These are phyloP conservation scores for Arthroderma sp. DNA, from an alignment of 2,329 filamentous ascomycete species.

Conservation along the genomic window DNA sequence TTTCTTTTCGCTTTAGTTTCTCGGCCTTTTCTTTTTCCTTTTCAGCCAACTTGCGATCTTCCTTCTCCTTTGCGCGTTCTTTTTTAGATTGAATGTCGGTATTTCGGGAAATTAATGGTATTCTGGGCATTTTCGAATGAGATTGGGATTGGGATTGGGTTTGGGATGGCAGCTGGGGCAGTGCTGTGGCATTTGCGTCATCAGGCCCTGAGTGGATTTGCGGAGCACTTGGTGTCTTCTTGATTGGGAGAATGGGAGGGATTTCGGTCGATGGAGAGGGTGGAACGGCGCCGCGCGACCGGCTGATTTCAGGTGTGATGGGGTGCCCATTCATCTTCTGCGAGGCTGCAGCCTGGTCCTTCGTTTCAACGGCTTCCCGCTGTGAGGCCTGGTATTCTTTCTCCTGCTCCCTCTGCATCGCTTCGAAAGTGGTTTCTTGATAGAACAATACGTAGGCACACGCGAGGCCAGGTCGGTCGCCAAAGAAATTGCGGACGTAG, in stretches of 20 bases:
- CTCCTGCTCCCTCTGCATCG: slow-evolving; percentile 65
- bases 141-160: slow-evolving; percentile 10
- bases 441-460: slow-evolving; percentile 97
- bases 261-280: slow-evolving; percentile 24
- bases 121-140: slow-evolving; percentile 18
- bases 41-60: slow-evolving; percentile 40
- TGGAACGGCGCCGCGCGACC: slow-evolving; percentile 28
- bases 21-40: slow-evolving; percentile 42
- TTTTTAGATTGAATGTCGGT: slow-evolving; percentile 56
- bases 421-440: slow-evolving; percentile 69
- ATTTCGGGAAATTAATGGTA: slow-evolving; percentile 28
- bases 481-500: slow-evolving; percentile 94
- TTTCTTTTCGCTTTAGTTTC: slow-evolving; percentile 37
- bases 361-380: slow-evolving; percentile 36
- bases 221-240: slow-evolving; percentile 31
- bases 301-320: slow-evolving; percentile 21
- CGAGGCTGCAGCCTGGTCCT: slow-evolving; percentile 12
- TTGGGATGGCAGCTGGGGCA: slow-evolving; percentile 5
- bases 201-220: slow-evolving; percentile 33
- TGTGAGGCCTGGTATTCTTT: slow-evolving; percentile 47
- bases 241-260: slow-evolving; percentile 19
- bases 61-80: slow-evolving; percentile 46
- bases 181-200: slow-evolving; percentile 10
- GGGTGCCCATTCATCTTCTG: slow-evolving; percentile 22
- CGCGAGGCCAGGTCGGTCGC: slow-evolving; percentile 77